These are phyloP conservation scores for Odontarrhena argentea DNA, from an alignment of 345 rosid genomes.

Conservation along the genomic window DNA sequence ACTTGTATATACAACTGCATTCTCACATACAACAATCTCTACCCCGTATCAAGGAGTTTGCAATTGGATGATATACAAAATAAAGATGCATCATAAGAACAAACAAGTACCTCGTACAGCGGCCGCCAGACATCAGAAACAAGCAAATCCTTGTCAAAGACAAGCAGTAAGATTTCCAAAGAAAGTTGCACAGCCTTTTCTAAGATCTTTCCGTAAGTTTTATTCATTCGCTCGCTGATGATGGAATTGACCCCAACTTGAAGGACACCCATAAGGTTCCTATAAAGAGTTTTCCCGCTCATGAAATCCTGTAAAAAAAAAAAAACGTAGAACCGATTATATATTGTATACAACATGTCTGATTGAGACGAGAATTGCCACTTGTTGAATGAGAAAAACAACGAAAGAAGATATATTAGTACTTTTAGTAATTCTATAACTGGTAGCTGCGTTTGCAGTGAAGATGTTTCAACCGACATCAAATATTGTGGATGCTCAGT, in stretches of 20 bases:
- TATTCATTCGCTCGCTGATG: conserved; percentile 70
- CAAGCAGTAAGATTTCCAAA: conserved; percentile 77
- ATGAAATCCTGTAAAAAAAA: conserved; percentile 76
- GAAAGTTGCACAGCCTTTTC: conserved; percentile 93
- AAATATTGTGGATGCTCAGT: conserved; percentile 57
- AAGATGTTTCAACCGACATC: conserved; percentile 50
- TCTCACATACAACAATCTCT: conserved; percentile 10
- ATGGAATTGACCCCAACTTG: conserved; percentile 77
- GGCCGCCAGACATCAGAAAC: conserved; percentile 97
- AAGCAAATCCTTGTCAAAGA: conserved; percentile 75
- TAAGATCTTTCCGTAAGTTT: conserved; percentile 73
- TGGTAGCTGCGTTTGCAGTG: conserved; percentile 80
- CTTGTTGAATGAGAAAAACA: conserved; percentile 7
- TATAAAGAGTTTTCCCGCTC: conserved; percentile 91
- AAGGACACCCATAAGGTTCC: conserved; percentile 84
- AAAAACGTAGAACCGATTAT: conserved; percentile 24
- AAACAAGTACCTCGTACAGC: conserved; percentile 66
- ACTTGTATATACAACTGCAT: neutral
- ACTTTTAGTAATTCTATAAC: conserved; percentile 86
- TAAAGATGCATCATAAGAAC: conserved; percentile 13
- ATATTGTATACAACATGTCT: conserved; percentile 20
- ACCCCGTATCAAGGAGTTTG: conserved; percentile 10
- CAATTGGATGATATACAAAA: conserved; percentile 9
- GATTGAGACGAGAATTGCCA: conserved; percentile 24
- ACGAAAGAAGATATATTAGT: conserved; percentile 14